Evolutionary conservation across 805 yeast species (phyloP), one percentile per base, ranked within the genome.

Genomic region (Sungouiozyma ichnusensis): DNA sequence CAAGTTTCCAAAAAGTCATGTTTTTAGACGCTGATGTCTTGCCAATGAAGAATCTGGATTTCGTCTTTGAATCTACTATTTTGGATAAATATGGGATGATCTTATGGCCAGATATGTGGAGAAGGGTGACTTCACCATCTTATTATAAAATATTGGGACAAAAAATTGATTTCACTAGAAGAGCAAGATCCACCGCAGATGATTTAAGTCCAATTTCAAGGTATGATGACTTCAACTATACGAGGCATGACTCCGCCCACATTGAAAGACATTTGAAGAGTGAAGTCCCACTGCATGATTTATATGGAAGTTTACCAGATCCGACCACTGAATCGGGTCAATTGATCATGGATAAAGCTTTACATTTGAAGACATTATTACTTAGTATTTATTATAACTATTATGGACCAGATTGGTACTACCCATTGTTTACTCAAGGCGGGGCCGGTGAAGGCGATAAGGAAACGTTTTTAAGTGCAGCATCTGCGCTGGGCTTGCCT

Each of bases 401-500:
- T 1, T 65, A 67, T 57, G 88, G 90, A 0, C 86, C 86, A 1
- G 59, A 67, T 7, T 77, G 72, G 62, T 82, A 76, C 57, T 82
- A 81, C 51, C 81, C 79, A 9, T 59, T 82, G 44, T 66, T 82
- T 48, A 73, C 85, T 0, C 88, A 81, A 54, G 85, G 85, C 3
- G 68, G 76, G 19, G 78, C 85, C 1, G 90, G 90, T 20, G 83
- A 81, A 64, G 88, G 90, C 40, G 90, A 82, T 54, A 82, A 82
- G 55, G 90, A 82, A 53, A 80, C 90, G 0, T 81, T 79, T 49
- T 71, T 77, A 33, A 76, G 81, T 8, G 87, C 85, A 1, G 84
- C 87, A 3, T 67, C 70, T 41, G 78, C 64, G 1, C 52, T 74
- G 53, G 49, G 58, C 0, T 60, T 65, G 40, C 69, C 74, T 2